Conservation (phyloP, 1,139 yeast genomes). For the Yamadazyma oceani region DNA sequence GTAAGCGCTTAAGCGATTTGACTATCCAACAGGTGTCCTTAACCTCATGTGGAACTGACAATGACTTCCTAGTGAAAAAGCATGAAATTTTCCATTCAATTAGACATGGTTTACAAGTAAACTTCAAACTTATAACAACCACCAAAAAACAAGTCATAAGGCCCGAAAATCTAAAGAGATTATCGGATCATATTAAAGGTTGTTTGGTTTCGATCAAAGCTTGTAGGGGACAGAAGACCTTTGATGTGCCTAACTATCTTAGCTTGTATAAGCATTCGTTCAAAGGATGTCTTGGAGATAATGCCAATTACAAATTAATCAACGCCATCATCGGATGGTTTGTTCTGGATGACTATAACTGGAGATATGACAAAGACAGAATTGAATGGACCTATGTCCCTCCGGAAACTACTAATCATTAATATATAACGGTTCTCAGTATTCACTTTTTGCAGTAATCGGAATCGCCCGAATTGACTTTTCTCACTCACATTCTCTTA, state of each 20-base stretch:
- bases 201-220: conserved; percentile 17
- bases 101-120: conserved; percentile 27
- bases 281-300: conserved; percentile 14
- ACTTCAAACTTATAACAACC: conserved; percentile 22
- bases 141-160: conserved; percentile 25
- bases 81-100: conserved; percentile 30
- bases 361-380: conserved; percentile 25
- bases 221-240: conserved; percentile 6
- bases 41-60: not conserved
- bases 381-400: conserved; percentile 21
- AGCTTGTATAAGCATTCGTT: conserved; percentile 8
- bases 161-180: conserved; percentile 15
- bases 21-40: conserved; percentile 19
- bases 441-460: conserved; percentile 3
- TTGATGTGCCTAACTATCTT: conserved; percentile 17
- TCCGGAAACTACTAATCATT: too few species aligned
- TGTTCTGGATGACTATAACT: conserved; percentile 19
- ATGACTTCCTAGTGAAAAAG: conserved; percentile 12
- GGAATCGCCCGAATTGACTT: conserved; percentile 5
- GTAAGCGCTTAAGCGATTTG: conserved; percentile 22
- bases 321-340: conserved; percentile 30
- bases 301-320: conserved; percentile 20
- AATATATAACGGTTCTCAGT: too few species aligned
- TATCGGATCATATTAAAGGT: conserved; percentile 18
- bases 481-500: not conserved